Percentiles rank a stretch among this genome's conserved stretches.
Evolutionary conservation across 257 asterid genomes (phyloP).

Genomic region (Solanum pennellii): DNA sequence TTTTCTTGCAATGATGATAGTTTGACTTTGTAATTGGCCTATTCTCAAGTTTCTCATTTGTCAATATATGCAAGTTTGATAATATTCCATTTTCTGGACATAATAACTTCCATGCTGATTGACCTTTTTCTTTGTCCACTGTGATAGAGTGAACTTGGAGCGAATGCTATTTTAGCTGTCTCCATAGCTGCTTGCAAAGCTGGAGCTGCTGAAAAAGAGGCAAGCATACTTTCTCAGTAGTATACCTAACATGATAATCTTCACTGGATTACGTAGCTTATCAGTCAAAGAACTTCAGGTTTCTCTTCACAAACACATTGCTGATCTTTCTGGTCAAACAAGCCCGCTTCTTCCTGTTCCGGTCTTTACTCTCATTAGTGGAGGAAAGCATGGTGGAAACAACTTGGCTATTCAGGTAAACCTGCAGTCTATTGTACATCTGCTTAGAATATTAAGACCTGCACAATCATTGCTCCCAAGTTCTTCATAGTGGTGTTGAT

Average conservation of each 20-base stretch:
- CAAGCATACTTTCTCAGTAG: conserved; percentile 3
- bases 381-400: conserved; percentile 88
- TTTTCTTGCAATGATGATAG: not conserved
- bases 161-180: conserved; percentile 91
- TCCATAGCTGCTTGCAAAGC: conserved; percentile 99
- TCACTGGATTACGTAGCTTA: not conserved
- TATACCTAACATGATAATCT: not conserved
- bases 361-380: conserved; percentile 80
- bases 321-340: conserved; percentile 86
- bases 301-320: conserved; percentile 89
- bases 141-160: conserved; percentile 89
- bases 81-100: not conserved
- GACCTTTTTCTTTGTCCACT: not conserved
- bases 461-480: not conserved
- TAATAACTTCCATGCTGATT: not conserved
- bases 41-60: not conserved
- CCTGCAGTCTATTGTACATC: not conserved
- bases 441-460: not conserved
- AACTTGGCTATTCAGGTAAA: conserved; percentile 69
- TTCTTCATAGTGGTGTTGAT: not conserved
- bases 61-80: not conserved
- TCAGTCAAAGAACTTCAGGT: conserved; percentile 39
- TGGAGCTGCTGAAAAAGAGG: conserved; percentile 99
- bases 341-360: conserved; percentile 74
- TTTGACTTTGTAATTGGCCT: not conserved